Base-by-base conservation (phyloP, 148 eudicot species). In the Amaranthus palmeri region DNA sequence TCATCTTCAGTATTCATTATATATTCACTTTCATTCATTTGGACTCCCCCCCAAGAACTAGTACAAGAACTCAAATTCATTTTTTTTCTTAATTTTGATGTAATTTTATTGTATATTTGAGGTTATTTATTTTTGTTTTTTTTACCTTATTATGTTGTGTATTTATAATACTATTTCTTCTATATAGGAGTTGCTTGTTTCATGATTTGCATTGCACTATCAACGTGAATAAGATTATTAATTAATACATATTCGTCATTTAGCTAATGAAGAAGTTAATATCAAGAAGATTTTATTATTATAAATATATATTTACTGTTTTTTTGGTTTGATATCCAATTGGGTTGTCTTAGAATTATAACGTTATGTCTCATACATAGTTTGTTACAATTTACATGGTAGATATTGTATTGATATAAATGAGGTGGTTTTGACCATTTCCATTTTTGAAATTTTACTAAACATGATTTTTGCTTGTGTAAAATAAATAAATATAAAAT, bases 301-400 rank as follows among this genome's bases (percentile, higher is more conserved):
- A 10, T 13, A 6, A 2, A 41, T 13, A 71, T 25, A 25, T 25
- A 25, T 25, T 25, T 25, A 25, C 36, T 25, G 36, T 71, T 11
- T 48, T 4, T n/a, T 47, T 6, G 48, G 4, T 50, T 51, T 61
- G 10, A 52, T 62, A 72, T 72, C 75, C 11, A 61, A 15, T 72
- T 51, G 68, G 65, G 46, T 62, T 72, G 59, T 12, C 44, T 50
- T 61, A 11, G 15, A 69, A 41, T 14, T 3, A n/a, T 43, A 54
- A n/a, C 36, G 10, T 42, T 42, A 13, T 43, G 49, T 62, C n/a
- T 61, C 64, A 11, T 61, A 4, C 2, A 3, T 7, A 41, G 64
- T 3, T 41, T 60, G 46, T 58, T 58, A 25, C 61, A 58, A 25
- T 25, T 25, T 53, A 53, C 17, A 69, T 71, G 65, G 74, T 44